These are phyloP conservation scores for Babesia ovata DNA, from an alignment of 169 alveolate genomes.

Conservation along the genomic window DNA sequence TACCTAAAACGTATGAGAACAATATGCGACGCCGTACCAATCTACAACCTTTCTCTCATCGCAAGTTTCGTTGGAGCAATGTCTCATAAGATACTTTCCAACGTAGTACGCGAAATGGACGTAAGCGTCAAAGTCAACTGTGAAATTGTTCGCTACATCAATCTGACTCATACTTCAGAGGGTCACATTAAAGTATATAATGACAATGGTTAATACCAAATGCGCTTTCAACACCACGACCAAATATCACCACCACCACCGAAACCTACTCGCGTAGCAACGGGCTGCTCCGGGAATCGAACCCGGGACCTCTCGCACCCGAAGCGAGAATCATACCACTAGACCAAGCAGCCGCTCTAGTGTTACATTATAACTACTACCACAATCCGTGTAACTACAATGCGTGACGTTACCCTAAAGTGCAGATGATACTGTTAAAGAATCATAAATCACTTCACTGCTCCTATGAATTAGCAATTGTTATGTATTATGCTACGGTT, in stretches of 20 bases:
- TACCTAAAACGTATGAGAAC: conserved; percentile 7
- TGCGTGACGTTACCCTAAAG: too few relatives aligned
- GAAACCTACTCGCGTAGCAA: not conserved
- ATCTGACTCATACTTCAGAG: not conserved
- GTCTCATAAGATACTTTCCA: conserved; percentile 54
- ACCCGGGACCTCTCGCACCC: conserved; percentile 99
- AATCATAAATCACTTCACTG: too few relatives aligned
- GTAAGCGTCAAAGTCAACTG: conserved; percentile 48
- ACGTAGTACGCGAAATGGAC: conserved; percentile 67
- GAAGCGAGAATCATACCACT: conserved; percentile 98
- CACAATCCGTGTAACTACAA: not conserved
- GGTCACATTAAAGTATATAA: not conserved
- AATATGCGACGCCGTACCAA: conserved; percentile 30
- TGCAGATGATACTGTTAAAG: too few relatives aligned
- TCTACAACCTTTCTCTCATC: conserved; percentile 38
- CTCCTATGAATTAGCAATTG: too few relatives aligned
- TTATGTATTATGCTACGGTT: too few relatives aligned
- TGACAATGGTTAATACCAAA: not conserved
- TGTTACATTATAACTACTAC: not conserved
- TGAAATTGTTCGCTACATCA: conserved; percentile 2
- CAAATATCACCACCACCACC: not conserved
- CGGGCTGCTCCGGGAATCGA: conserved; percentile 97
- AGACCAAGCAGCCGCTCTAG: conserved; percentile 86
- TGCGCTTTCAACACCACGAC: not conserved
- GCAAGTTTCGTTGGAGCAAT: conserved; percentile 49